Base-by-base conservation (phyloP, 1,139 yeast species). In the Kurtzmaniella natalensis region DNA sequence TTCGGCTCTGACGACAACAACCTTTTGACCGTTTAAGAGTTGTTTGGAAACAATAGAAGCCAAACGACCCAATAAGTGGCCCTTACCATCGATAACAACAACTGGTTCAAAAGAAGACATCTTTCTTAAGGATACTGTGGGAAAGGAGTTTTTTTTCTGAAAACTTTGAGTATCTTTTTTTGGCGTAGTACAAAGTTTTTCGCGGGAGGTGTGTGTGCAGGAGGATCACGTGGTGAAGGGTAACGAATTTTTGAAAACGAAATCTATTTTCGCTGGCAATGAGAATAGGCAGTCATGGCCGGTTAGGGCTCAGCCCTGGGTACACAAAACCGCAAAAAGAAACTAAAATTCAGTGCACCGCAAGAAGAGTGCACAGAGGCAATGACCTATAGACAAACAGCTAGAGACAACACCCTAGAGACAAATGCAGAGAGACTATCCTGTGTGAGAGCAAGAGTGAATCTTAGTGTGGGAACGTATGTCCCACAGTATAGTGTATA, bases 1-100 rank as follows among this genome's bases (percentile, higher is more conserved):
- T 79, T 92, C 98, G 68, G 92, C 78, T 79, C 99, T 87, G 66
- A 92, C 98, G 59, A 92, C 82, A 59, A 89, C 96, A 65, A 92
- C 79, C 76, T 88, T 86, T 80, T 94, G 97, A 59, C 99, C 99
- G 76, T 85, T 84, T 70, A 92, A 84, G 60, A 92, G 72, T 79
- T 92, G 96, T 83, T 92, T 92, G 71, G 99, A 96, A 65, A 92
- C 89, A 63, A 82, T 84, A 59, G 97, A 87, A 59, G 98, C 98
- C 70, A 92, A 87, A 81, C 99, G 96, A 74, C 99, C 99, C 70
- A 92, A 83, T 67, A 92, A 85, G 76, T 92, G 99, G 72, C 97
- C 98, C 88, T 92, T 89, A 78, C 94, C 95, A 76, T 85, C 95
- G 78, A 85, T 81, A 72, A 87, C 95, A 78, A 87, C 86, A 78